Evolutionary conservation across 345 rosid species (phyloP), one percentile per base, ranked within the genome.

Genomic region (Rhodamnia argentea): DNA sequence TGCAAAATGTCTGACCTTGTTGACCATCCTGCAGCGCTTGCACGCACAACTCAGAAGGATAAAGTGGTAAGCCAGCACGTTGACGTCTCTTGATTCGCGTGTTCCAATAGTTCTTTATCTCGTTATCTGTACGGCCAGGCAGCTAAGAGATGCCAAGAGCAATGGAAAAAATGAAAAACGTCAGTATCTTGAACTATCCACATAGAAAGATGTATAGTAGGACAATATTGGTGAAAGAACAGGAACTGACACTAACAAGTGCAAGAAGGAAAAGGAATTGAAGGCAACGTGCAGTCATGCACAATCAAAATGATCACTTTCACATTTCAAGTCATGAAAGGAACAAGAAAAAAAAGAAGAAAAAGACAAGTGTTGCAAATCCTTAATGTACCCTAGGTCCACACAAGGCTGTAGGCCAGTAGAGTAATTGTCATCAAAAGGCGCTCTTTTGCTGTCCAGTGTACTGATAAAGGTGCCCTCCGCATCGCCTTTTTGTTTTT

Each of bases 61-160:
- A 97, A 85, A 96, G 98, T 18, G 99, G 98, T 84, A 97, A 94
- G 29, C 99, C 99, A 88, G 98, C 99, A 82, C 98, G 94, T 83
- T 93, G 98, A 29, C 97, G 96, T 86, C 99, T 92, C 91, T 97
- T 97, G 86, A 96, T 94, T 85, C 98, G 91, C 26, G 99, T 97
- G 91, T 97, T 97, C 99, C 99, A 97, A 85, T 97, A 97, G 91
- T 97, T 97, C 89, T 97, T 97, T 90, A 97, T 96, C 94, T 97
- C 99, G 88, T 97, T 97, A 93, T 97, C 99, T 75, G 99, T 97
- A 84, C 99, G 99, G 55, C 99, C 99, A 82, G 98, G 99, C 89
- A 97, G 88, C 99, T 97, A 93, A 44, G 37, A 88, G 51, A 50
- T 56, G 86, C 54, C 86, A 83, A 85, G 62, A 74, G 26, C 84